These are phyloP conservation scores for Saturnispora hagleri DNA, from an alignment of 805 yeast species.

Conservation along the genomic window DNA sequence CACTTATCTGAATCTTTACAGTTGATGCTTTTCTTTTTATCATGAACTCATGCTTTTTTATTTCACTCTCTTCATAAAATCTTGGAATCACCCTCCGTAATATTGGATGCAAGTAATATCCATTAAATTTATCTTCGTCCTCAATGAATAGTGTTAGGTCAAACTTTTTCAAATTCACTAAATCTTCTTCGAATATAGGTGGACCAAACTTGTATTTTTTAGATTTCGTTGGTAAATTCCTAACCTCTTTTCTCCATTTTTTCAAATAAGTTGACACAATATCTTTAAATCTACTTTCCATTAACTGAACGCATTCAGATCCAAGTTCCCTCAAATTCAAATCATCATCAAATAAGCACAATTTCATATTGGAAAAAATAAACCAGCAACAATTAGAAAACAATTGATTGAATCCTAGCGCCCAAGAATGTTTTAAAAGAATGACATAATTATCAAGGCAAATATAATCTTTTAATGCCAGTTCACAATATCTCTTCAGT, in stretches of 20 bases:
- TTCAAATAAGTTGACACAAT: slow-evolving; percentile 22
- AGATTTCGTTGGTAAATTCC: slow-evolving; percentile 26
- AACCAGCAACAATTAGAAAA: slow-evolving; percentile 58
- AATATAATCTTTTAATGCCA: slow-evolving; percentile 47
- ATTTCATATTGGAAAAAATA: slow-evolving; percentile 54
- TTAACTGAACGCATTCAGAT: neutral
- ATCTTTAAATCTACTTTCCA: slow-evolving; percentile 15
- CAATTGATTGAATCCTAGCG: slow-evolving; percentile 43
- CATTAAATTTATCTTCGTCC: slow-evolving; percentile 31
- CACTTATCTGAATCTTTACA: slow-evolving; percentile 8
- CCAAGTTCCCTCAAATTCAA: slow-evolving; percentile 15
- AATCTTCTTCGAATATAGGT: slow-evolving; percentile 5
- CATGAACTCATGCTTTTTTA: neutral
- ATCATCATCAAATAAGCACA: slow-evolving; percentile 41
- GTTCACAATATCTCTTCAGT: slow-evolving; percentile 53
- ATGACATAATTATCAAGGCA: slow-evolving; percentile 50
- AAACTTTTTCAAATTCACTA: slow-evolving; percentile 17
- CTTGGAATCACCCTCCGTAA: slow-evolving; percentile 23
- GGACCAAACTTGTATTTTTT: slow-evolving; percentile 19
- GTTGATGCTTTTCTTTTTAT: slow-evolving; percentile 4
- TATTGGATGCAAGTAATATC: slow-evolving; percentile 30
- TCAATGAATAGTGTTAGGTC: slow-evolving; percentile 27
- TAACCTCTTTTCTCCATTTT: slow-evolving; percentile 12
- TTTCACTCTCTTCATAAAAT: slow-evolving; percentile 12
- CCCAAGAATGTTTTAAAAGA: slow-evolving; percentile 46